Conservation (phyloP, 306 rosid species). For the Psophocarpus tetragonolobus region DNA sequence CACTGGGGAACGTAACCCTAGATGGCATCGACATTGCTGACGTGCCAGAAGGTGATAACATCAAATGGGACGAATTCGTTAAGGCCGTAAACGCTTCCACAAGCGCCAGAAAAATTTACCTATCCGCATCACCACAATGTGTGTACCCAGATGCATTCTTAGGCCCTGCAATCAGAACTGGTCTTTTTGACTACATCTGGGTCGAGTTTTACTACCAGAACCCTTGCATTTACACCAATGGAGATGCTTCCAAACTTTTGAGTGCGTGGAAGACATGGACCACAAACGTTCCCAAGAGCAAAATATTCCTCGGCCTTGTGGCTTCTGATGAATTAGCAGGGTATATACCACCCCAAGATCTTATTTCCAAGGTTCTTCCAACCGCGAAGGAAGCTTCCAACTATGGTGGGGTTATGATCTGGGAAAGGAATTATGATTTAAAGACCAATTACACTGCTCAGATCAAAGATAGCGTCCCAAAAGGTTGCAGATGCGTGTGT, state of each 20-base stretch:
- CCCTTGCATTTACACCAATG: constrained; percentile 30
- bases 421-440: background rate
- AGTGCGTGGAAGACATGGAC: constrained; percentile 47
- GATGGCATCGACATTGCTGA: background rate
- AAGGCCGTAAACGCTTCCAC: background rate
- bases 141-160: constrained; percentile 34
- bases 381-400: background rate
- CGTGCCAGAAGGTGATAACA: background rate
- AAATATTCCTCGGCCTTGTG: background rate
- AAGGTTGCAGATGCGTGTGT: background rate
- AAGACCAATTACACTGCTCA: background rate
- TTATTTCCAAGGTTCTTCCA: background rate
- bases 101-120: background rate
- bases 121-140: background rate
- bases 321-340: background rate
- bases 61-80: background rate
- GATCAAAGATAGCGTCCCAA: background rate
- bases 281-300: background rate
- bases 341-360: background rate
- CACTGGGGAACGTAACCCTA: background rate
- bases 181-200: constrained; percentile 54
- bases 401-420: too few relatives aligned
- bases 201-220: constrained; percentile 53
- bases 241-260: constrained; percentile 22
- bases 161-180: constrained; percentile 31